Base-by-base conservation (phyloP, 176 grass and related monocot genomes). In the Tillandsia leiboldiana region DNA sequence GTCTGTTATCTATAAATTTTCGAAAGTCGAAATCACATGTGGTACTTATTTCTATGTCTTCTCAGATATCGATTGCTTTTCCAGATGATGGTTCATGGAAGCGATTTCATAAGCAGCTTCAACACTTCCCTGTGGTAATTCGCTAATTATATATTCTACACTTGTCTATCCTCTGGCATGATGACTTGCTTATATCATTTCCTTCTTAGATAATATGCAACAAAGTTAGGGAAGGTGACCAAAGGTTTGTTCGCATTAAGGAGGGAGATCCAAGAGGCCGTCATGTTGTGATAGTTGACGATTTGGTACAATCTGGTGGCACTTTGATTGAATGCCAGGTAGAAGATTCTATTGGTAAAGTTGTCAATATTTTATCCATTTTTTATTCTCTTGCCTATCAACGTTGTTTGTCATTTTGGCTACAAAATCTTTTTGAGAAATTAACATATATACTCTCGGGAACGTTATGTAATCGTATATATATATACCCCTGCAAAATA, bases 1-100 rank as follows among this genome's bases (percentile, higher is more conserved):
- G 42, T 64, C 11, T 51, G 13, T 70, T 20, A 13, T 29, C 26
- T 75, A 51, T 63, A 49, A 23, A 14, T 18, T 64, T 66, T 49
- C 4, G 33, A 42, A 42, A 42, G 14, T 51, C 14, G 20, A 8
- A 9, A 23, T 48, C 5, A 27, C 49, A 10, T 70, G 20, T 29
- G 6, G 1, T 57, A n/a, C 9, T 49, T 70, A 33, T 49, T 22
- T 52, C 9, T 73, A 12, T 53, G 15, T 65, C 33, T 75, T 48
- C 66, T 66, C 84, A 96, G 93, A 80, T 96, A 77, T 80, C 93
- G 63, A 87, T 96, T 76, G 88, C 93, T 33, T 96, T 96, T 69
- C 93, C 93, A 29, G 93, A 96, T 90, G 88, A 96, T 71, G 93
- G 93, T 42, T 88, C 93, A 15, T 96, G 93, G 93, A 92, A 96